Base-by-base conservation (phyloP, 345 rosid species). In the Eucalyptus polybractea region DNA sequence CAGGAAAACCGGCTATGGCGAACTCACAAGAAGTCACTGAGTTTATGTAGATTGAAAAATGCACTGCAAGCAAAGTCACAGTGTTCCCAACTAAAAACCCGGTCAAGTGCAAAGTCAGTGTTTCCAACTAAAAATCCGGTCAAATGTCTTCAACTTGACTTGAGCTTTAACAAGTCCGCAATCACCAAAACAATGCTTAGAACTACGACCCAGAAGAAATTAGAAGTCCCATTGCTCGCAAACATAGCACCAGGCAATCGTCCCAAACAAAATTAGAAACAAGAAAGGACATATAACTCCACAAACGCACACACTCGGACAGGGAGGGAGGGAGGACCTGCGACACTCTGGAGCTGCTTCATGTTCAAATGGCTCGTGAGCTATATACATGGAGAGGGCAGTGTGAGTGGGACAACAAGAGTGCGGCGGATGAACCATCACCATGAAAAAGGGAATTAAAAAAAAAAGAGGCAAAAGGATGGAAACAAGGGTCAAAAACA, bases 391-490 rank as follows among this genome's bases (percentile, higher is more conserved):
- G 13, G 47, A 29, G 8, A 21, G 27, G 83, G 83, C 13, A 37
- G 0, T 21, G 1, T 21, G 83, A 76, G 83, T 10, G 27, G 8
- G 47, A 76, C 83, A 76, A 76, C 15, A 2, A 76, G 15, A 1
- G 83, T 40, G 2, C 83, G 47, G 27, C 15, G 21, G 83, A 40
- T 10, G 83, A 21, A 21, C 21, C 0, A 76, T 40, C 47, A 37
- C 47, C 3, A 37, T 1, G 8, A 21, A 11, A 76, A 76, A 21
- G 13, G 33, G 14, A 3, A 60, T 7, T 8, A 14, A n/a, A n/a
- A 27, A 6, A 6, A 29, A 11, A 67, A 7, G 15, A 2, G 24
- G 5, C 3, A 10, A 69, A 37, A 2, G 45, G 13, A 0, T 19
- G 81, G 45, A 19, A 37, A 0, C 27, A 19, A 10, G 45, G 2